Evolutionary conservation across 140 eudicot genomes (phyloP), one percentile per base, ranked within the genome.

Genomic region (Senecio squalidus): DNA sequence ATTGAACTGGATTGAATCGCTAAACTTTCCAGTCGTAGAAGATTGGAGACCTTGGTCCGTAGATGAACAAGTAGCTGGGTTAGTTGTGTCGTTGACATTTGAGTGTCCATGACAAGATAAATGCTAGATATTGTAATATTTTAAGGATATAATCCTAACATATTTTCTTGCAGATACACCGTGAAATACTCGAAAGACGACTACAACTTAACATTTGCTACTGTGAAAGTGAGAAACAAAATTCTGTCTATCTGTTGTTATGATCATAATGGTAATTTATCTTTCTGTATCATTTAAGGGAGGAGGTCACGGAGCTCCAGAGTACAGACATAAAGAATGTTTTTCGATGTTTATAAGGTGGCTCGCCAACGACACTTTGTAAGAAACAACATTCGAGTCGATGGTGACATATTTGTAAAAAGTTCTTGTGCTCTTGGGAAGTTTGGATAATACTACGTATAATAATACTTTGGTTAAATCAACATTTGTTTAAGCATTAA

Each of bases 21-120:
- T 81, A 9, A 53, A 69, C 11, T 44, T 73, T 17, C 3, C 64
- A 11, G 40, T 77, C 18, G 55, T 41, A 7, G 64, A 60, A 36
- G 69, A 66, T 10, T 81, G 88, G 88, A 63, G 78, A 8, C 78
- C 76, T 6, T 81, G 88, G 88, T 54, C 22, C 20, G 78, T 81
- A 3, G 57, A 69, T 6, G 70, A 70, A 10, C 88, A 77, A 69
- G 31, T 64, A 24, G 76, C 84, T 22, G 88, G 88, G 88, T 81
- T 24, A 11, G 76, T 67, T 58, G 27, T 14, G 11, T 16, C 1
- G 2, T 64, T n/a, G n/a, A n/a, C 60, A 28, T 53, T 53, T 53
- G 11, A 53, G 60, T 1, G 28, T 3, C 40, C 60, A 53, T 29
- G 41, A 16, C 60, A n/a, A n/a, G n/a, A n/a, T n/a, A n/a, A n/a